Evolutionary conservation across 352 stramenopile species (phyloP).

Genomic region (Stramenopiles sp.): DNA sequence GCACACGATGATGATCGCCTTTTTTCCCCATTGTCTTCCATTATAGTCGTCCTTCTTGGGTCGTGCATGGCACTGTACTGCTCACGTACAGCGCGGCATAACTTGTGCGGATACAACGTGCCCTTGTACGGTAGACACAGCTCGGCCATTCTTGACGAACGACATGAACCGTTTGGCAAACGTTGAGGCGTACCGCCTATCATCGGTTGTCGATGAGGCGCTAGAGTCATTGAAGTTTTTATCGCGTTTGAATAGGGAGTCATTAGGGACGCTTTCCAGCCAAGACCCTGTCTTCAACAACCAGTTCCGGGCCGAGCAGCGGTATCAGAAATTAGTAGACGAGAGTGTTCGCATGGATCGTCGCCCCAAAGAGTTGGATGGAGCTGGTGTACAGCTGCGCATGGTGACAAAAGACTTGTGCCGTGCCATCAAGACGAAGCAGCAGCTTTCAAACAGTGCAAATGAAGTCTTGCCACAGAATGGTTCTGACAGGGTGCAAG

Average conservation of each 20-base stretch:
- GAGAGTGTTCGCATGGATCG: background rate
- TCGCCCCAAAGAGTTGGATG: background rate
- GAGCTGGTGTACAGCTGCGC: background rate
- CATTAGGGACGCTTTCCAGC: background rate
- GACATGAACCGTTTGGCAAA: background rate
- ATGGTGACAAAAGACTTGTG: background rate
- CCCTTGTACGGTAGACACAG: too few species aligned
- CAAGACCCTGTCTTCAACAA: background rate
- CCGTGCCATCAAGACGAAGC: background rate
- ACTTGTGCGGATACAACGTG: too few species aligned
- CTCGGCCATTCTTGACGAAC: too few species aligned
- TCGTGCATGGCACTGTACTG: too few species aligned
- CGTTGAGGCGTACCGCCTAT: background rate
- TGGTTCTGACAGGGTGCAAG: background rate
- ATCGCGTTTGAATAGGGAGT: background rate
- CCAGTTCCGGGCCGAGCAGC: background rate
- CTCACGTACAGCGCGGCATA: too few species aligned
- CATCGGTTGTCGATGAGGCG: background rate
- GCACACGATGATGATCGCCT: too few species aligned
- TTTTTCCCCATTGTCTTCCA: too few species aligned
- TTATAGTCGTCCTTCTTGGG: too few species aligned
- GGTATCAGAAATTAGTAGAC: background rate
- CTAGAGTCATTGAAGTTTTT: background rate
- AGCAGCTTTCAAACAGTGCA: background rate
- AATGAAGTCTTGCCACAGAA: background rate